Evolutionary conservation across 495 filamentous ascomycete species (phyloP).

Genomic region (Tetracladium marchalianum): DNA sequence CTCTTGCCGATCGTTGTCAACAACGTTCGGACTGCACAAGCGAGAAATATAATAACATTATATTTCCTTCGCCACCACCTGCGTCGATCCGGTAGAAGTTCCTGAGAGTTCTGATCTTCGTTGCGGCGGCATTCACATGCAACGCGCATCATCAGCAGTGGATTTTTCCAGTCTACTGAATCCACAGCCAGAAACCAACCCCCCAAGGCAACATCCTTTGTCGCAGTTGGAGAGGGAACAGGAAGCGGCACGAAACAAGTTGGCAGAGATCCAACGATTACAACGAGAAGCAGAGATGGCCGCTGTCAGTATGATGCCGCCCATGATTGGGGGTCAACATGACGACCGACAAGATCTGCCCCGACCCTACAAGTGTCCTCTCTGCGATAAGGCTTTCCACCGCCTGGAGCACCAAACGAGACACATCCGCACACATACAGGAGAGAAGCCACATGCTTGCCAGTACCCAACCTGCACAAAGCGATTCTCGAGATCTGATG

Average conservation of each 20-base stretch:
- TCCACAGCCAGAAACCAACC: conserved; percentile 24
- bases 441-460: conserved; percentile 96
- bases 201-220: no score
- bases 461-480: conserved; percentile 92
- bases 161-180: conserved; percentile 57
- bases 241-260: conserved; percentile 16
- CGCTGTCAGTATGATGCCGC: conserved; percentile 17
- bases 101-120: neutral
- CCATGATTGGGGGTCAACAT: conserved; percentile 14
- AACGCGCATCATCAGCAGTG: conserved; percentile 43
- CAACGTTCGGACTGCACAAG: neutral
- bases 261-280: conserved; percentile 12
- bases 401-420: conserved; percentile 95
- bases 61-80: neutral
- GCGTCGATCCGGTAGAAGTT: neutral
- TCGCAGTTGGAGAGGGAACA: conserved; percentile 14
- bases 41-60: no score
- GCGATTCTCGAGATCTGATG: conserved; percentile 93
- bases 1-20: neutral
- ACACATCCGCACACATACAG: conserved; percentile 95
- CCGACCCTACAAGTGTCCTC: conserved; percentile 93
- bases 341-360: conserved; percentile 58
- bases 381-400: conserved; percentile 99
- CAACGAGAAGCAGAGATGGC: conserved; percentile 17
- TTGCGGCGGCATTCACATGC: conserved; percentile 41